These are phyloP conservation scores for Magnolia kwangsiensis DNA, from an alignment of 164 flowering plant species.

Conservation along the genomic window DNA sequence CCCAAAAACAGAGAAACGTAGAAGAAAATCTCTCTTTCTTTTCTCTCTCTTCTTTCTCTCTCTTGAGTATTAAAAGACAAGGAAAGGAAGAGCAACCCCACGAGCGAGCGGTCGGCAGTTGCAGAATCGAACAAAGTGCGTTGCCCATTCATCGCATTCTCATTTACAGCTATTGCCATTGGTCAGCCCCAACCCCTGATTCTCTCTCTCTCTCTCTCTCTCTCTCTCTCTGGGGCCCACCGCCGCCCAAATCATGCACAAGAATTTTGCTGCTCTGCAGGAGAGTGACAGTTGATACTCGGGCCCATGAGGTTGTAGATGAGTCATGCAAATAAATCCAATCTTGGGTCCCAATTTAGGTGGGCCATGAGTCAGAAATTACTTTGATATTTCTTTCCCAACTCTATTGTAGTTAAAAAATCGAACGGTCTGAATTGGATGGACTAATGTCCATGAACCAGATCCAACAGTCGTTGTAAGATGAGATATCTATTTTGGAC, in stretches of 20 bases:
- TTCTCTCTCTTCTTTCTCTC: neutral
- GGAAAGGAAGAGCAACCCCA: neutral
- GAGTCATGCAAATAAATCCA: neutral
- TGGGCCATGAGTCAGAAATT: no score
- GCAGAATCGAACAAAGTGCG: neutral
- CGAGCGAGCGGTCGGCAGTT: conserved; percentile 4
- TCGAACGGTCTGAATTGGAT: no score
- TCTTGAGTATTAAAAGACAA: neutral
- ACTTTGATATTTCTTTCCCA: no score
- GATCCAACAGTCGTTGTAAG: no score
- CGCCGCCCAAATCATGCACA: neutral
- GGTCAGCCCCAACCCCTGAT: conserved; percentile 5
- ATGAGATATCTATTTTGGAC: no score
- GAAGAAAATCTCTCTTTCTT: conserved; percentile 10
- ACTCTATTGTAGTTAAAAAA: no score
- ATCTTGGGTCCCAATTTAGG: neutral
- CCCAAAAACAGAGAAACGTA: conserved; percentile 15
- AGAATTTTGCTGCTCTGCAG: neutral
- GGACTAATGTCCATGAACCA: no score
- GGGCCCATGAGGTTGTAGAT: neutral
- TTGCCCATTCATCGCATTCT: neutral
- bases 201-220: neutral
- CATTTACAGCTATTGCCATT: conserved; percentile 1
- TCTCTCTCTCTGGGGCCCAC: conserved; percentile 1
- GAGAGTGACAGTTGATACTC: neutral